phyloP scores from a whole-genome alignment of 345 rosid genomes.

The Geranium rotundifolium region DNA sequence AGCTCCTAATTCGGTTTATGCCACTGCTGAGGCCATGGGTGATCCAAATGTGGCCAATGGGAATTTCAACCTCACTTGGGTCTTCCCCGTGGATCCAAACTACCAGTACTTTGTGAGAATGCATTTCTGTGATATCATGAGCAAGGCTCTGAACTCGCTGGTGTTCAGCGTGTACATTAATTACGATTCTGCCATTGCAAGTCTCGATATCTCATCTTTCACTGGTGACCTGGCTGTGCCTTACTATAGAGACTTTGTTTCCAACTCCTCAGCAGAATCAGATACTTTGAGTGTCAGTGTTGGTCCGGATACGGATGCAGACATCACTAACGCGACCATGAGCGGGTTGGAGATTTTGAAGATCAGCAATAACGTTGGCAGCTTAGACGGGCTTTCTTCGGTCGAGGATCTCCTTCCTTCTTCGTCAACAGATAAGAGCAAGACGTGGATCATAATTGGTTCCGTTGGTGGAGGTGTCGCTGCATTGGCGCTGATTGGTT shows the following conservation, averaged over 20 bases:
- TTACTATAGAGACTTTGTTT: slow-evolving; percentile 64
- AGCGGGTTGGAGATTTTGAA: slow-evolving; percentile 89
- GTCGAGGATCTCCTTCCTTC: slow-evolving; percentile 50
- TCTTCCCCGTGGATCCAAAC: slow-evolving; percentile 47
- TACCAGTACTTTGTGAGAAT: slow-evolving; percentile 77
- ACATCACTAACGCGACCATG: slow-evolving; percentile 50
- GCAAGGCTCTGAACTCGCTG: slow-evolving; percentile 58
- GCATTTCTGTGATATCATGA: slow-evolving; percentile 81
- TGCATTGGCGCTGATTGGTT: slow-evolving; percentile 30
- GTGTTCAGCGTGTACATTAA: slow-evolving; percentile 78
- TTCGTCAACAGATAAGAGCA: slow-evolving; percentile 23
- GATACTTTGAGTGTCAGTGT: slow-evolving; percentile 60
- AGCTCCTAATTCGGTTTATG: slow-evolving; percentile 89
- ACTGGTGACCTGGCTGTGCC: slow-evolving; percentile 46
- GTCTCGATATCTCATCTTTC: slow-evolving; percentile 63
- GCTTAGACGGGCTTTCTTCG: slow-evolving; percentile 59
- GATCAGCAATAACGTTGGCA: slow-evolving; percentile 64
- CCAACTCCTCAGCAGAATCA: slow-evolving; percentile 50
- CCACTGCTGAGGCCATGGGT: slow-evolving; percentile 82
- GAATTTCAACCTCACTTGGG: slow-evolving; percentile 92
- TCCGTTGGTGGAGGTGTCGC: slow-evolving; percentile 36
- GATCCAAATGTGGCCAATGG: slow-evolving; percentile 54
- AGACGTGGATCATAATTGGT: slow-evolving; percentile 33
- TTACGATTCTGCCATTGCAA: slow-evolving; percentile 50
- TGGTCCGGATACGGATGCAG: slow-evolving; percentile 68